phyloP scores from a whole-genome alignment of 495 filamentous ascomycete species.

The Lasiosphaeria ovina region DNA sequence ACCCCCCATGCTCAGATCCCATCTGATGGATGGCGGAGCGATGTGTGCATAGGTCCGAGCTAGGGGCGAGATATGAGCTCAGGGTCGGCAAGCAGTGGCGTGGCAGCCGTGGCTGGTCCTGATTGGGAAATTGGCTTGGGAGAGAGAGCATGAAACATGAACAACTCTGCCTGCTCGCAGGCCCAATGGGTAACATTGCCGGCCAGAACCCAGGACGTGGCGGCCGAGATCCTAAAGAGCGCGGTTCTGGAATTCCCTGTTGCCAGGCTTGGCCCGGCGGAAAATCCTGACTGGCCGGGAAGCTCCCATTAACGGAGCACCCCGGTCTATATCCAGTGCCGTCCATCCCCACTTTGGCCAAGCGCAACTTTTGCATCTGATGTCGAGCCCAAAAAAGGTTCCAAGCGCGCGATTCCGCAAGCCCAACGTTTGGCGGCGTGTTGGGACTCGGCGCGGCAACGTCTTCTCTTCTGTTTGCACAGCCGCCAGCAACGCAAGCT shows the following conservation, averaged over 20 bases:
- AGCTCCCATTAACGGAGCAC: neutral
- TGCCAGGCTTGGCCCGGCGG: neutral
- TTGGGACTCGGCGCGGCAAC: neutral
- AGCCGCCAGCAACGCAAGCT: neutral
- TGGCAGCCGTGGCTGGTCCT: constrained; percentile 16
- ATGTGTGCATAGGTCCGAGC: constrained; percentile 3
- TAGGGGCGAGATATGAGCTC: neutral
- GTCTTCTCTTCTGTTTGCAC: neutral
- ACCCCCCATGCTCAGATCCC: constrained; percentile 8
- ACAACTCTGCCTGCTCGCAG: constrained; percentile 1
- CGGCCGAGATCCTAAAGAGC: neutral
- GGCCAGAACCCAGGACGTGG: neutral
- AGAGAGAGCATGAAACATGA: constrained; percentile 17
- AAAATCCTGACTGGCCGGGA: neutral
- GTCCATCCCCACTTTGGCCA: neutral
- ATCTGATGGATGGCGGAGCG: constrained; percentile 3
- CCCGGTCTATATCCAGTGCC: neutral
- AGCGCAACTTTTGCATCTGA: neutral
- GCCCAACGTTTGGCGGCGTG: neutral
- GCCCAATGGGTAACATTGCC: constrained; percentile 10
- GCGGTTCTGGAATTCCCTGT: constrained; percentile 1
- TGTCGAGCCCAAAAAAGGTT: neutral
- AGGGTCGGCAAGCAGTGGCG: neutral
- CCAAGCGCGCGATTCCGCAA: neutral
- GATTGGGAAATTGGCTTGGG: constrained; percentile 19